Conservation (phyloP, 345 rosid genomes). For the Combretum micranthum region DNA sequence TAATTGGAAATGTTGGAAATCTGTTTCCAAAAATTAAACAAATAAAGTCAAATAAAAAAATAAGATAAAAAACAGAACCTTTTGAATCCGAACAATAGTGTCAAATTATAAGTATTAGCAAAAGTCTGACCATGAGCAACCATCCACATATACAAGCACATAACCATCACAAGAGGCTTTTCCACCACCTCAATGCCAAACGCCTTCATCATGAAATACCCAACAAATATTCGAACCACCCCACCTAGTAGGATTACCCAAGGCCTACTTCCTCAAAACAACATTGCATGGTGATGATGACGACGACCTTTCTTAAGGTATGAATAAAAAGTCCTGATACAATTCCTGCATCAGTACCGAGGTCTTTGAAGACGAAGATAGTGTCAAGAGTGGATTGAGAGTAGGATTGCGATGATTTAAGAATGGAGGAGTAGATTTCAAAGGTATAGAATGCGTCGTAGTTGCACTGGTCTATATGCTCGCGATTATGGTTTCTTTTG, state of each 20-base stretch:
- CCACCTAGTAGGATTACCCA: conserved; percentile 69
- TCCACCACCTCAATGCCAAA: conserved; percentile 52
- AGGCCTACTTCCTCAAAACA: conserved; percentile 35
- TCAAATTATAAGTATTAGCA: conserved; percentile 65
- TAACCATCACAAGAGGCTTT: conserved; percentile 55
- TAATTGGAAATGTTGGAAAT: no score
- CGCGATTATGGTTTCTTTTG: conserved; percentile 65
- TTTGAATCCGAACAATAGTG: conserved; percentile 85
- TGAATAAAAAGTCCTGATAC: conserved; percentile 74
- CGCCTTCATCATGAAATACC: conserved; percentile 83
- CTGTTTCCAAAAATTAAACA: neutral
- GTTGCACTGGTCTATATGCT: conserved; percentile 81
- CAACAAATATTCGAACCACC: conserved; percentile 58
- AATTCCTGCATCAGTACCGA: conserved; percentile 82
- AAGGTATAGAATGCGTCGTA: conserved; percentile 71
- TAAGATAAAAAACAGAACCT: conserved; percentile 28
- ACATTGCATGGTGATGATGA: conserved; percentile 2
- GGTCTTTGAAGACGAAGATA: conserved; percentile 91
- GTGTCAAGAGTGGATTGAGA: conserved; percentile 92
- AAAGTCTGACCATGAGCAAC: conserved; percentile 76
- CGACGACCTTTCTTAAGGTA: conserved; percentile 25
- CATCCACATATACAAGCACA: conserved; percentile 64
- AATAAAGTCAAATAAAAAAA: neutral
- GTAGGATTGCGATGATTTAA: conserved; percentile 71
- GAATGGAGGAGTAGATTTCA: conserved; percentile 61